Evolutionary conservation across 306 rosid genomes (phyloP).

Genomic region (Cucurbita ficifolia): DNA sequence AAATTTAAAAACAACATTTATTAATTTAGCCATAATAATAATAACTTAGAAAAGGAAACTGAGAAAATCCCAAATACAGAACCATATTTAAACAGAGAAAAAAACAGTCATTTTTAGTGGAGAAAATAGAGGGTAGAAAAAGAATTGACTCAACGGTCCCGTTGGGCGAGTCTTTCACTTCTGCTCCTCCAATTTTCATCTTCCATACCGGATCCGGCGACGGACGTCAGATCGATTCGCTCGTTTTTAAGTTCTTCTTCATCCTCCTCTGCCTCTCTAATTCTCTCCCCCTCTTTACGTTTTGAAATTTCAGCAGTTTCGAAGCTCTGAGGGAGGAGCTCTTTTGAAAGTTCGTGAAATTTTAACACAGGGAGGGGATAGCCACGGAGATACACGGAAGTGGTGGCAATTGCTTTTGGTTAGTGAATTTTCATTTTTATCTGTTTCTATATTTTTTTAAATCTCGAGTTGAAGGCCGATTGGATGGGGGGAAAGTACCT

Average conservation of each 20-base stretch:
- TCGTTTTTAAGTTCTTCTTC: neutral
- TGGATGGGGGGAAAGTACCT: no score
- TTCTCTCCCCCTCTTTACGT: neutral
- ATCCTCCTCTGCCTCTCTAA: neutral
- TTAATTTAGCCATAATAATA: no score
- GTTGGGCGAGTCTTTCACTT: neutral
- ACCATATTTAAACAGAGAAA: no score
- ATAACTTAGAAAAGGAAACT: no score
- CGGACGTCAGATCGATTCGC: neutral
- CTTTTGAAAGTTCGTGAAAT: neutral
- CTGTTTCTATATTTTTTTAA: no score
- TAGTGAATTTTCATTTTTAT: neutral
- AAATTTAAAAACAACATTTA: no score
- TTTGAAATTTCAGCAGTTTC: neutral
- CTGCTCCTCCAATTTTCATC: neutral
- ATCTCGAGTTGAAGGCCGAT: no score
- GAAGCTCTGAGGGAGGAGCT: neutral
- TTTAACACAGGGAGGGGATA: neutral
- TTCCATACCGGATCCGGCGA: neutral
- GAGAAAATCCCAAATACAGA: no score
- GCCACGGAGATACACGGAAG: neutral
- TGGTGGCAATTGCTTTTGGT: neutral
- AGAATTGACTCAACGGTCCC: neutral
- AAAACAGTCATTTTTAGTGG: no score
- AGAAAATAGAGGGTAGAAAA: neutral